Base-by-base conservation (phyloP, 73 alveolate genomes). In the Effrenium voratum region DNA sequence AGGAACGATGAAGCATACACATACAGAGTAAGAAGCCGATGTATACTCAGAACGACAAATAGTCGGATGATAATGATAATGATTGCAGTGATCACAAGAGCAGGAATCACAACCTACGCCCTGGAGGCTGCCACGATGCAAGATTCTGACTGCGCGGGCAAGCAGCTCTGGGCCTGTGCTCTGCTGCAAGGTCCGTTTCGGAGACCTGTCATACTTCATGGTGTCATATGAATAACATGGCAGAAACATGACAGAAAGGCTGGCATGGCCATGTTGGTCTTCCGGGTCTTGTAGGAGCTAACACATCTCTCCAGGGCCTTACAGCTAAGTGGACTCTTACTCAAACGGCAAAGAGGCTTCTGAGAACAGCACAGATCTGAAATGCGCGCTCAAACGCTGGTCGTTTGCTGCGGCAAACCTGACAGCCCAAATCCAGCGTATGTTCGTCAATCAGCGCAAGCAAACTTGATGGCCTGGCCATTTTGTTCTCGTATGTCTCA, bases 151-250 rank as follows among this genome's bases (percentile, higher is more conserved):
- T n/a, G n/a, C n/a, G n/a, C n/a, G n/a, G n/a, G n/a, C n/a, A n/a
- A n/a, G n/a, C n/a, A n/a, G n/a, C n/a, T n/a, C n/a, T 32, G 5
- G 15, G 94, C 96, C 96, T 68, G 96, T 90, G 96, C 55, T 90
- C 96, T 45, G 96, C 96, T 15, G 55, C 57, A 26, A 90, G 81
- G 46, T 90, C 96, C 24, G 72, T 10, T 46, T 90, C 96, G 43
- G 85, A 66, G 43, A 50, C 85, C 94, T 86, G 94, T 5, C 82
- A 40, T 26, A 43, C n/a, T n/a, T n/a, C n/a, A n/a, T n/a, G n/a
- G n/a, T n/a, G n/a, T n/a, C n/a, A n/a, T n/a, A n/a, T n/a, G n/a
- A n/a, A n/a, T n/a, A n/a, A n/a, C n/a, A n/a, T n/a, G 19, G 63
- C 63, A 52, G 2, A 76, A 76, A 2, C 87, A 15, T 13, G 87